These are phyloP conservation scores for Ettlia oleoabundans DNA, from an alignment of 139 green algal species.

Conservation along the genomic window DNA sequence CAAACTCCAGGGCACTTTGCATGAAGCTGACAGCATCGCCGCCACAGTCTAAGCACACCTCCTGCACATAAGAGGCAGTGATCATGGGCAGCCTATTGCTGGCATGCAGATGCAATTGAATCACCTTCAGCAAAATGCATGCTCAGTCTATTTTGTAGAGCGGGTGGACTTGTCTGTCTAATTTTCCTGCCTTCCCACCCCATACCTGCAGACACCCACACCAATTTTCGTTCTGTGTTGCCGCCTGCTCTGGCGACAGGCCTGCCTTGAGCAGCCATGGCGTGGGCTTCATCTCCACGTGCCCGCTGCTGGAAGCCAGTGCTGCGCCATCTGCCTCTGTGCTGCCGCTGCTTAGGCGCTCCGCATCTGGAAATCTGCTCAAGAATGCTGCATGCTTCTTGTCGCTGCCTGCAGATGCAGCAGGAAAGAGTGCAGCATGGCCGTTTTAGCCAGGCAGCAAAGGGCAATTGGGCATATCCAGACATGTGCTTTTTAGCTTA, in stretches of 20 bases:
- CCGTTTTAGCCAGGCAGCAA: too few relatives aligned
- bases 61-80: slow-evolving; percentile 5
- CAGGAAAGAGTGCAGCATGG: too few relatives aligned
- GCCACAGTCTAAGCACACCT: slow-evolving; percentile 64
- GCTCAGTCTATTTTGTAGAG: too few relatives aligned
- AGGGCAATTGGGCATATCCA: too few relatives aligned
- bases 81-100: too few relatives aligned
- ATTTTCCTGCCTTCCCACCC: neutral
- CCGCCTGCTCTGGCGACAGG: slow-evolving; percentile 57
- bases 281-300: slow-evolving; percentile 20
- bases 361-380: slow-evolving; percentile 41
- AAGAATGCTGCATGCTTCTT: slow-evolving; percentile 45
- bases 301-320: neutral
- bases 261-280: slow-evolving; percentile 60
- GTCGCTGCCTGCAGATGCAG: slow-evolving; percentile 47
- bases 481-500: too few relatives aligned
- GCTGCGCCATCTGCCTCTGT: neutral
- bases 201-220: slow-evolving; percentile 73
- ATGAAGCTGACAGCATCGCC: slow-evolving; percentile 64
- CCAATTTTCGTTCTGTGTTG: slow-evolving; percentile 75
- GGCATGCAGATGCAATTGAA: too few relatives aligned
- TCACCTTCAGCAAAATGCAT: too few relatives aligned
- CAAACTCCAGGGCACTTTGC: slow-evolving; percentile 55
- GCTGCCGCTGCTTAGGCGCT: slow-evolving; percentile 42
- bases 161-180: too few relatives aligned